Evolutionary conservation across 129 eudicot genomes (phyloP).

Genomic region (Pseudognaphalium luteoalbum): DNA sequence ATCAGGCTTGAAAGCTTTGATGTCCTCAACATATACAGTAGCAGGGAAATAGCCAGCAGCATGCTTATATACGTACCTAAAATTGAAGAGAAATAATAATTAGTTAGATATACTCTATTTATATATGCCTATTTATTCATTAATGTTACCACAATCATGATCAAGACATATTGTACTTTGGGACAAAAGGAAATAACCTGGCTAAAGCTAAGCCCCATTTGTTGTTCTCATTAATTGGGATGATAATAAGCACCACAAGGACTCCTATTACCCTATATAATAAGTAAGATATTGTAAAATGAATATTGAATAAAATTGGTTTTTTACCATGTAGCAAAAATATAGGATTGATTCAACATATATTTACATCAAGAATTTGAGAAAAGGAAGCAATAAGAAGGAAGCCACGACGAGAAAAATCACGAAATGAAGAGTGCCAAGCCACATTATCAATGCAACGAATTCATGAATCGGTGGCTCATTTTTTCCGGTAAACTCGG

Average conservation of each 20-base stretch:
- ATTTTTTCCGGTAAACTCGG: constrained; percentile 45
- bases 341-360: not conserved
- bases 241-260: constrained; percentile 49
- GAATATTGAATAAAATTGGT: not conserved
- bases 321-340: not conserved
- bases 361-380: constrained; percentile 47
- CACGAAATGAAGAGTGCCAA: constrained; percentile 56
- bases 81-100: not conserved
- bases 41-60: constrained; percentile 85
- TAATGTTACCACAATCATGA: not conserved
- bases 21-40: constrained; percentile 72
- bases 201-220: constrained; percentile 64
- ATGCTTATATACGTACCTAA: constrained; percentile 77
- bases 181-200: constrained; percentile 39
- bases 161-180: not conserved
- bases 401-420: constrained; percentile 40
- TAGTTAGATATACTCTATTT: not conserved
- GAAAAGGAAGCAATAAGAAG: constrained; percentile 57
- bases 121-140: not conserved
- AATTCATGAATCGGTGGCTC: constrained; percentile 40
- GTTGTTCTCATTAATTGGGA: constrained; percentile 68
- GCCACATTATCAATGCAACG: constrained; percentile 55
- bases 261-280: constrained; percentile 62
- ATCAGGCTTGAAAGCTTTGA: constrained; percentile 76
- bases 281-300: not conserved